phyloP scores from a whole-genome alignment of 2,329 filamentous ascomycete genomes.

The Fusarium tjaetaba region DNA sequence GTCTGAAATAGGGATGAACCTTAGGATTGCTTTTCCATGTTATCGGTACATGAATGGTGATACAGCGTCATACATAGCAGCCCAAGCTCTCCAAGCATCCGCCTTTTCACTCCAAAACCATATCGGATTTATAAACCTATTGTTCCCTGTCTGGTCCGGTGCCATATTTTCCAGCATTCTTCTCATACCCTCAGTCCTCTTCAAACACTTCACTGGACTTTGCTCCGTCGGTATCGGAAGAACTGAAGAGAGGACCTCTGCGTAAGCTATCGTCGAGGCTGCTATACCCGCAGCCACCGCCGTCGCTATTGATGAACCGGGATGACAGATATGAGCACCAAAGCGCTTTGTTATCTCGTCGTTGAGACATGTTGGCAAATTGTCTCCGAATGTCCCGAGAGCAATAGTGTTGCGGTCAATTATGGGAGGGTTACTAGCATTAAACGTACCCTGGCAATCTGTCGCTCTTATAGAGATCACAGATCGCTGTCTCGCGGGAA shows the following conservation, averaged over 20 bases:
- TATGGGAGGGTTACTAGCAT: accelerated
- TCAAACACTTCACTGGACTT: neutral
- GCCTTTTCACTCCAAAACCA: neutral
- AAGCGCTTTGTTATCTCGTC: neutral
- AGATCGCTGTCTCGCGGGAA: neutral
- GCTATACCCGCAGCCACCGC: neutral
- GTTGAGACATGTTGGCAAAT: neutral
- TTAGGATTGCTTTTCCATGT: no score
- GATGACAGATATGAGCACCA: accelerated
- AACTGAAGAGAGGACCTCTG: neutral
- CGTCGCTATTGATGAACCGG: neutral
- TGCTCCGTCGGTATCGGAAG: neutral
- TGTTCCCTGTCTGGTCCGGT: accelerated
- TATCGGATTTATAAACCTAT: neutral
- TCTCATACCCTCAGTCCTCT: neutral
- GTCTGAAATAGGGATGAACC: no score
- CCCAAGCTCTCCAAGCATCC: neutral
- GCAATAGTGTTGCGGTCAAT: accelerated
- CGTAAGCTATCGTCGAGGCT: neutral
- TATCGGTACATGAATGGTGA: neutral
- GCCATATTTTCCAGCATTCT: neutral
- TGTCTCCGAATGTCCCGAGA: neutral
- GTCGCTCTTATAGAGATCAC: neutral
- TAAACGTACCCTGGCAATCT: accelerated
- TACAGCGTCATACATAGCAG: neutral